A percentile compares a stretch with the other conserved stretches of the same genome.
Evolutionary conservation across 2,329 filamentous ascomycete genomes (phyloP).

Genomic region (Sporothrix variecibatus): DNA sequence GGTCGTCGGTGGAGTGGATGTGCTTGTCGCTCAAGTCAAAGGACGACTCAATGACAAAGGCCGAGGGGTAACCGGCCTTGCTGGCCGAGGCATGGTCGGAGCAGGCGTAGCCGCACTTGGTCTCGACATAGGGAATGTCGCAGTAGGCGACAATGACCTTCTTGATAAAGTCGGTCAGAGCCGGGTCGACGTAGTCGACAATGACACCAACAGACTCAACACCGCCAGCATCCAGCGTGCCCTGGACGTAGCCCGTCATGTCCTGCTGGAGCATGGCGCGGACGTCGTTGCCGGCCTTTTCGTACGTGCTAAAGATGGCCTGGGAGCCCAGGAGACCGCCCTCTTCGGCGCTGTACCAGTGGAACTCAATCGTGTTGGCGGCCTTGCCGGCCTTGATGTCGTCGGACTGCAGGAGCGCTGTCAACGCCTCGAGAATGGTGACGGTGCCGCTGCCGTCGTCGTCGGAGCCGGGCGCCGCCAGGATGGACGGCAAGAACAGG

Average conservation of each 20-base stretch:
- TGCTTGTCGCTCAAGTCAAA: slow-evolving; percentile 65
- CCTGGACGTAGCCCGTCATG: slow-evolving; percentile 89
- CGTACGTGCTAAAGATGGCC: slow-evolving; percentile 82
- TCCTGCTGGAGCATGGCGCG: slow-evolving; percentile 99
- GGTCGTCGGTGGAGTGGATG: slow-evolving; percentile 74
- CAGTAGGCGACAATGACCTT: slow-evolving; percentile 85
- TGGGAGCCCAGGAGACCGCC: slow-evolving; percentile 85
- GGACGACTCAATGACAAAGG: slow-evolving; percentile 64
- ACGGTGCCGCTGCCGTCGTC: slow-evolving; percentile 93
- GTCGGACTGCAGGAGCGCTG: slow-evolving; percentile 73
- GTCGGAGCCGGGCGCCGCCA: slow-evolving; percentile 89
- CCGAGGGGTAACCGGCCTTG: slow-evolving; percentile 65
- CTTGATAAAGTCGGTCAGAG: slow-evolving; percentile 88
- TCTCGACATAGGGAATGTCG: slow-evolving; percentile 61
- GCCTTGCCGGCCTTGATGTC: slow-evolving; percentile 70
- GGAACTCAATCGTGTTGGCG: slow-evolving; percentile 89
- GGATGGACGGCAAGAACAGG: slow-evolving; percentile 78
- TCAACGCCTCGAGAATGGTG: slow-evolving; percentile 89
- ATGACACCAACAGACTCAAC: slow-evolving; percentile 89
- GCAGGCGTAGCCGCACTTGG: slow-evolving; percentile 59
- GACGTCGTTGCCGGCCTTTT: slow-evolving; percentile 70
- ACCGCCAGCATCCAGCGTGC: slow-evolving; percentile 78
- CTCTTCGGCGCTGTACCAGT: slow-evolving; percentile 94
- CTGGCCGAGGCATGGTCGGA: slow-evolving; percentile 70
- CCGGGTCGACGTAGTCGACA: slow-evolving; percentile 83